Base-by-base conservation (phyloP, 140 eudicot species). In the Stevia rebaudiana region DNA sequence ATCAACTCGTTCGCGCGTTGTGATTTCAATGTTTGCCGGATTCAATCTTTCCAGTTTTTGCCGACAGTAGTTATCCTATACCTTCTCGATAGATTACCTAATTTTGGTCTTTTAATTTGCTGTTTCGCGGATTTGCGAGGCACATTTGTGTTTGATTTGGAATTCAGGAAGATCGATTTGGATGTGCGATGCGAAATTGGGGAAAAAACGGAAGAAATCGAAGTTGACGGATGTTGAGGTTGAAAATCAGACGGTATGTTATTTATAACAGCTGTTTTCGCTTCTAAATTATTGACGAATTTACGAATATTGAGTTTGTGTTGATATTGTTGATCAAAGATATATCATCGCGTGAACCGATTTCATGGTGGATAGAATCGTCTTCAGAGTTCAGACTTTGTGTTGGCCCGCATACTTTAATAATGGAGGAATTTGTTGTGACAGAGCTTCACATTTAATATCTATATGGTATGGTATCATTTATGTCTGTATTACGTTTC, bases 401-500 rank as follows among this genome's bases (percentile, higher is more conserved):
- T 28, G 35, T 41, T 72, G 36, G 64, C 21, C 10, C 55, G 2
- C 30, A 33, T 57, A n/a, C 3, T 33, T 24, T 56, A 57, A 50
- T 43, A 57, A 61, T 67, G 79, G 51, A 74, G 73, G 68, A 74
- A 66, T 66, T 66, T 74, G 48, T 46, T 36, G 41, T 59, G 40
- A 57, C 48, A 50, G 69, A 37, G 74, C 58, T 67, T 25, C 56
- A 25, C 42, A 30, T 67, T 49, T 74, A 53, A 74, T 67, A 48
- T 39, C 24, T 35, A 16, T 13, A 74, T 74, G 79, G 79, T 74
- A 74, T 49, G 74, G 17, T 24, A 47, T 59, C 49, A 37, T 30
- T 4, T 25, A n/a, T 48, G 46, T 37, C 39, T 35, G 13, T 37
- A 40, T 49, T 62, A 18, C 12, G 7, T 30, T 28, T 28, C 39